phyloP scores from a whole-genome alignment of 2,329 filamentous ascomycete species.

The Neophaeococcomyces mojaviensis region DNA sequence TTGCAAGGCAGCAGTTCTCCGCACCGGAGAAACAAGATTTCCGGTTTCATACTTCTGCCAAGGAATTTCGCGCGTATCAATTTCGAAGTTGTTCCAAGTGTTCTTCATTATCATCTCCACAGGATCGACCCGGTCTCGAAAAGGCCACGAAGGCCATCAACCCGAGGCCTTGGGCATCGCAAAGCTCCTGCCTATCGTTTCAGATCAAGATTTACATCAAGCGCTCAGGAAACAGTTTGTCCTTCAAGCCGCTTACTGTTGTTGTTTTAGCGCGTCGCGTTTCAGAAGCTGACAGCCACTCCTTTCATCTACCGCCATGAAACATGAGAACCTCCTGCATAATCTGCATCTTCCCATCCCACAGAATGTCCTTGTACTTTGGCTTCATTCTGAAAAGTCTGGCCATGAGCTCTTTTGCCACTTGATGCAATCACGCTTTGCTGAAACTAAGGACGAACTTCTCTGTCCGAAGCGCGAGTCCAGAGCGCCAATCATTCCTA shows the following conservation, averaged over 20 bases:
- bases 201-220: background rate
- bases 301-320: slow-evolving; percentile 2
- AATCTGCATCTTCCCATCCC: background rate
- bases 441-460: slow-evolving; percentile 8
- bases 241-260: background rate
- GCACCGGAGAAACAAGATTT: no score
- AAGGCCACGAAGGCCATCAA: background rate
- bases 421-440: slow-evolving; percentile 1
- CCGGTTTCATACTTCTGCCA: no score
- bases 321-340: slow-evolving; percentile 9
- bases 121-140: slow-evolving; percentile 4
- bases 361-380: background rate
- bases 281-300: slow-evolving; percentile 6
- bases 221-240: background rate
- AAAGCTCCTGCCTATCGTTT: slow-evolving; percentile 3
- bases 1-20: no score
- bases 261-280: background rate
- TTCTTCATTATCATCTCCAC: no score
- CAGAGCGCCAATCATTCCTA: slow-evolving; percentile 4
- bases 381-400: background rate
- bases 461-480: background rate
- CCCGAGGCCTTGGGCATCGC: slow-evolving; percentile 8
- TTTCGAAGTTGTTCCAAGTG: background rate
- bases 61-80: no score
- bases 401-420: slow-evolving; percentile 2